Evolutionary conservation across 192 early-diverging fungal genomes (phyloP).

Genomic region (Coemansia aciculifera): DNA sequence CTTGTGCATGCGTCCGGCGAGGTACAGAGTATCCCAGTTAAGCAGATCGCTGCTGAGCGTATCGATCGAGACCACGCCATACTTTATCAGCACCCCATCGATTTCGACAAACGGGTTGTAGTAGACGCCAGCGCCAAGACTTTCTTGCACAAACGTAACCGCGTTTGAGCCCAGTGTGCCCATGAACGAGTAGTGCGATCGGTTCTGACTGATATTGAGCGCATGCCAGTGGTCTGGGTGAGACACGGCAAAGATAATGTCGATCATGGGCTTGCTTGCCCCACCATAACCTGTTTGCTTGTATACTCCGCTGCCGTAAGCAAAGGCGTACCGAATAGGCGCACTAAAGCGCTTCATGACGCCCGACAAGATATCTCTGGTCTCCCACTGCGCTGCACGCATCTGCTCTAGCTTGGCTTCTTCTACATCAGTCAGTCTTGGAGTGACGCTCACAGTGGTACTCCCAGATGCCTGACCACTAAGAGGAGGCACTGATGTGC

Average conservation of each 20-base stretch:
- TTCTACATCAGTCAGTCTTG: conserved; percentile 27
- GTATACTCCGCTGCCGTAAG: conserved; percentile 96
- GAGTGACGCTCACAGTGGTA: conserved; percentile 10
- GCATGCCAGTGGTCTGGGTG: conserved; percentile 98
- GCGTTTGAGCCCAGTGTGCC: conserved; percentile 70
- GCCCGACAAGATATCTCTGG: conserved; percentile 13
- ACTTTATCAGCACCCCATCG: conserved; percentile 86
- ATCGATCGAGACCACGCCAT: conserved; percentile 95
- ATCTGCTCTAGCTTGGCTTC: conserved; percentile 32
- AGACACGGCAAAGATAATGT: conserved; percentile 93
- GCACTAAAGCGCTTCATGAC: conserved; percentile 39
- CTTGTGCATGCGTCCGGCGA: conserved; percentile 97
- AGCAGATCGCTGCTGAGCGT: conserved; percentile 80
- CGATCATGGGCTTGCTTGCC: conserved; percentile 77
- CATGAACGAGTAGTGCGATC: conserved; percentile 87
- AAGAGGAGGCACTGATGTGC: too few species aligned
- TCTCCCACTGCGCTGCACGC: conserved; percentile 29
- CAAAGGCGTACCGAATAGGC: conserved; percentile 71
- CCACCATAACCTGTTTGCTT: conserved; percentile 81
- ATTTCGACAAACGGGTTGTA: conserved; percentile 93
- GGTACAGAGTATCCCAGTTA: conserved; percentile 94
- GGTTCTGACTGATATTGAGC: conserved; percentile 90
- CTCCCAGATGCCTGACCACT: conserved; percentile 5
- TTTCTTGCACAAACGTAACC: conserved; percentile 76
- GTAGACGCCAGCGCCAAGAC: conserved; percentile 88